phyloP scores from a whole-genome alignment of 768 basidiomycete species.

The Boletellus sp. region DNA sequence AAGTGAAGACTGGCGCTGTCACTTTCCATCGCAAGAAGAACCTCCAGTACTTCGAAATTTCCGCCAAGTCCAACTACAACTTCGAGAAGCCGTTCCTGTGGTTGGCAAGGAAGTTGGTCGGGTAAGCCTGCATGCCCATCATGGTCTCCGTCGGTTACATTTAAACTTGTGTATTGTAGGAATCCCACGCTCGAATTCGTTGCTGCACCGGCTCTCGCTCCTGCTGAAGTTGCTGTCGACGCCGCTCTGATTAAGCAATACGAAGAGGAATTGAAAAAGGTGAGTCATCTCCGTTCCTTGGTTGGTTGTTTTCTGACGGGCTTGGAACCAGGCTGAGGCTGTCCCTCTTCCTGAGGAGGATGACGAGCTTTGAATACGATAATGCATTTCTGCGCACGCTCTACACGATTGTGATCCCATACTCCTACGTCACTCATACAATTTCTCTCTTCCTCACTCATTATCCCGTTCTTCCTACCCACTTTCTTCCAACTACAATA shows the following conservation, averaged over 20 bases:
- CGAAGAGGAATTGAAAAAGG: slow-evolving; percentile 68
- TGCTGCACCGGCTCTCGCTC: slow-evolving; percentile 92
- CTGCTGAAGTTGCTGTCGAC: slow-evolving; percentile 90
- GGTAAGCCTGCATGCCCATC: slow-evolving; percentile 49
- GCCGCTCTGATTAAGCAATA: slow-evolving; percentile 73
- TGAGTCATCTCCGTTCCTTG: slow-evolving; percentile 29
- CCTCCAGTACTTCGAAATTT: slow-evolving; percentile 99
- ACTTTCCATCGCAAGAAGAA: slow-evolving; percentile 99
- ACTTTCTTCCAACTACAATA: slow-evolving; percentile 25
- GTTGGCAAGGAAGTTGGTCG: slow-evolving; percentile 97
- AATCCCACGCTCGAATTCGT: slow-evolving; percentile 91
- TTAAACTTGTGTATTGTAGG: slow-evolving; percentile 36
- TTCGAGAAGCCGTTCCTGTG: slow-evolving; percentile 99
- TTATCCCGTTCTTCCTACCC: slow-evolving; percentile 14
- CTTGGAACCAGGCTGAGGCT: slow-evolving; percentile 61
- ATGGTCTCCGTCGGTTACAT: neutral
- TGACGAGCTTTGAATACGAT: slow-evolving; percentile 62
- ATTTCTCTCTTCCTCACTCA: slow-evolving; percentile 13
- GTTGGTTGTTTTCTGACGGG: slow-evolving; percentile 3
- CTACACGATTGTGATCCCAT: slow-evolving; percentile 18
- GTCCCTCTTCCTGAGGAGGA: slow-evolving; percentile 98
- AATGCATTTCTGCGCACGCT: slow-evolving; percentile 17
- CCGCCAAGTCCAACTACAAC: slow-evolving; percentile 99
- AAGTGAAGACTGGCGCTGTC: slow-evolving; percentile 97
- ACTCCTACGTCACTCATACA: slow-evolving; percentile 21